These are phyloP conservation scores for Erythrophleum fordii DNA, from an alignment of 306 rosid genomes.

Conservation along the genomic window DNA sequence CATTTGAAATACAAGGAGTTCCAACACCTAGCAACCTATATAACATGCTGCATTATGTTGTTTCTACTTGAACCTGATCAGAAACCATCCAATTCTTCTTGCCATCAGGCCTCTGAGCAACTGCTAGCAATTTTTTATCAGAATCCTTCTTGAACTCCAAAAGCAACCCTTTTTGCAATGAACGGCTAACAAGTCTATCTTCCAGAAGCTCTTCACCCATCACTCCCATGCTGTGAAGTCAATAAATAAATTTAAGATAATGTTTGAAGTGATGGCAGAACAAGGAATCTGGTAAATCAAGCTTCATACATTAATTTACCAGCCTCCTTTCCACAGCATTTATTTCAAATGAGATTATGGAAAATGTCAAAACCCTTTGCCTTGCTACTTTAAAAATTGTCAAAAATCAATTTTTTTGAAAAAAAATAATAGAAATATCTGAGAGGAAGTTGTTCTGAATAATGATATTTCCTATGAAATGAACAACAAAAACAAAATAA, in stretches of 20 bases:
- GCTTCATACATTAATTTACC: constrained; percentile 19
- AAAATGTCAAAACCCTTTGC: background rate
- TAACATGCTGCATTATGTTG: constrained; percentile 81
- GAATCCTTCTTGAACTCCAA: constrained; percentile 95
- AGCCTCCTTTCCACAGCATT: constrained; percentile 23
- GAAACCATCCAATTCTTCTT: constrained; percentile 99
- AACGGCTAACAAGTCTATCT: constrained; percentile 65
- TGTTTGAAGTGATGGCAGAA: constrained; percentile 34
- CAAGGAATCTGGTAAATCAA: constrained; percentile 19
- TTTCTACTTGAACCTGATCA: constrained; percentile 96
- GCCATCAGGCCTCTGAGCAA: constrained; percentile 94
- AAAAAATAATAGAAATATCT: background rate
- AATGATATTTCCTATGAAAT: background rate
- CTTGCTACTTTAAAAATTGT: background rate
- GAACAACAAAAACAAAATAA: background rate
- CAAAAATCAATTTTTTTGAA: background rate
- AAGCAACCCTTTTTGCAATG: constrained; percentile 74
- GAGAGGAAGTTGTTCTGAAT: constrained; percentile 10
- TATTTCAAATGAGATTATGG: background rate
- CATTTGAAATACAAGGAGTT: constrained; percentile 47
- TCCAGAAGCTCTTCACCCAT: constrained; percentile 66
- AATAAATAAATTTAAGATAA: constrained; percentile 23
- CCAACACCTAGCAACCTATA: constrained; percentile 92
- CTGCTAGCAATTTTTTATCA: constrained; percentile 78
- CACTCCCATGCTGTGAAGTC: constrained; percentile 54